Evolutionary conservation across 495 filamentous ascomycete genomes (phyloP).

Genomic region (Xylaria intraflava): DNA sequence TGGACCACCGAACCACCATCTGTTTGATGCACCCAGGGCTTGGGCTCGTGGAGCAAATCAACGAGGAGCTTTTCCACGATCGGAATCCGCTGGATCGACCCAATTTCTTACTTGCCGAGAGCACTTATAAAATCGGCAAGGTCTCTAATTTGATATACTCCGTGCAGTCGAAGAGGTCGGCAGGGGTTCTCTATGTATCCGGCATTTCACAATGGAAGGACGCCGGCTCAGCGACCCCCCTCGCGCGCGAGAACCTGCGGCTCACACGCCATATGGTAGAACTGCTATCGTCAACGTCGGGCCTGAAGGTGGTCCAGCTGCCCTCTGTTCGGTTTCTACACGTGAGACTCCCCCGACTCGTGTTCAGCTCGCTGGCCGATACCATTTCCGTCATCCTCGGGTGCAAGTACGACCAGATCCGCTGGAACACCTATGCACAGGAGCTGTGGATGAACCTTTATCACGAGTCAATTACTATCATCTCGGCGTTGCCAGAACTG

Average conservation of each 20-base stretch:
- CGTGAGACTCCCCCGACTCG: slow-evolving; percentile 64
- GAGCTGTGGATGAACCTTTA: slow-evolving; percentile 64
- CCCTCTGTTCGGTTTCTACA: slow-evolving; percentile 22
- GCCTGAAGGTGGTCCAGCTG: slow-evolving; percentile 23
- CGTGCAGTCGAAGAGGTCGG: not conserved
- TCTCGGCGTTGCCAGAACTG: slow-evolving; percentile 51
- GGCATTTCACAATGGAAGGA: slow-evolving; percentile 9
- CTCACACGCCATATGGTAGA: slow-evolving; percentile 24
- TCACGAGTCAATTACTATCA: slow-evolving; percentile 34
- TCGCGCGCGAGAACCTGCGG: slow-evolving; percentile 16
- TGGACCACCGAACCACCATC: slow-evolving; percentile 68
- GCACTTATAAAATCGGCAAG: slow-evolving; percentile 53
- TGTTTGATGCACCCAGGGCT: slow-evolving; percentile 78
- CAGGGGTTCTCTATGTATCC: slow-evolving; percentile 12
- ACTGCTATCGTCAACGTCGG: slow-evolving; percentile 23
- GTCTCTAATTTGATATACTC: not conserved
- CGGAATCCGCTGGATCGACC: slow-evolving; percentile 57
- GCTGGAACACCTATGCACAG: slow-evolving; percentile 54
- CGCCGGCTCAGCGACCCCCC: slow-evolving; percentile 8
- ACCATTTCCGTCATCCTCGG: slow-evolving; percentile 69
- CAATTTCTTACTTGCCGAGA: slow-evolving; percentile 66
- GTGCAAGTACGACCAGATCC: slow-evolving; percentile 62
- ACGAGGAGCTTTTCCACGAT: slow-evolving; percentile 59
- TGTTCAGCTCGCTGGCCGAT: slow-evolving; percentile 67
- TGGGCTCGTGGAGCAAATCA: slow-evolving; percentile 70